Evolutionary conservation across 768 basidiomycete genomes (phyloP).

Genomic region (Boletus bicolor): DNA sequence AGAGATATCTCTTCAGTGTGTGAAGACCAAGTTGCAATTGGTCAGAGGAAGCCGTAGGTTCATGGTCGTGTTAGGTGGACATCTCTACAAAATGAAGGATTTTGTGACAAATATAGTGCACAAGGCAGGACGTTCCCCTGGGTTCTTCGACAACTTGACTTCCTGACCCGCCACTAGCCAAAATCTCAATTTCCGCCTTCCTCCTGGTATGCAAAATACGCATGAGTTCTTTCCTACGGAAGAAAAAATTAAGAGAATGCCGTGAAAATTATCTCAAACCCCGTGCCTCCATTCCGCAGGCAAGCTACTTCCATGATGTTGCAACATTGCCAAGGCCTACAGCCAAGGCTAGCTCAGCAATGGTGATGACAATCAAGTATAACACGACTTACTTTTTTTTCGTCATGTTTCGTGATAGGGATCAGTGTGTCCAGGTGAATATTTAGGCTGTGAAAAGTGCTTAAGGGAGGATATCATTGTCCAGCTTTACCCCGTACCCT

Average conservation of each 20-base stretch:
- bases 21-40: not conserved
- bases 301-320: slow-evolving; percentile 36
- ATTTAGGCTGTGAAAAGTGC: slow-evolving; percentile 44
- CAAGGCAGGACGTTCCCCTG: slow-evolving; percentile 17
- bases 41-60: not conserved
- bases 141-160: slow-evolving; percentile 1
- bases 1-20: not conserved
- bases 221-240: slow-evolving; percentile 69
- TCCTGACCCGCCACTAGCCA: slow-evolving; percentile 27
- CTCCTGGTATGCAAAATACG: slow-evolving; percentile 77
- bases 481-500: slow-evolving; percentile 39
- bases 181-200: slow-evolving; percentile 90
- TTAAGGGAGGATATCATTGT: not conserved
- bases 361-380: not conserved
- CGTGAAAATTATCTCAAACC: slow-evolving; percentile 1
- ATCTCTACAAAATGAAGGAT: slow-evolving; percentile 28
- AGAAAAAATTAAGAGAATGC: slow-evolving; percentile 1
- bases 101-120: slow-evolving; percentile 27
- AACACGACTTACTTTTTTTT: slow-evolving; percentile 58
- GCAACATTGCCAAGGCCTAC: slow-evolving; percentile 66
- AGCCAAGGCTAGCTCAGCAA: not conserved
- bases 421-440: slow-evolving; percentile 61
- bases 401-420: slow-evolving; percentile 66
- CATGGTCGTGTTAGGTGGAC: slow-evolving; percentile 13
- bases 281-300: slow-evolving; percentile 68